phyloP scores from a whole-genome alignment of 805 yeast genomes.

The Candida taoyuanica region DNA sequence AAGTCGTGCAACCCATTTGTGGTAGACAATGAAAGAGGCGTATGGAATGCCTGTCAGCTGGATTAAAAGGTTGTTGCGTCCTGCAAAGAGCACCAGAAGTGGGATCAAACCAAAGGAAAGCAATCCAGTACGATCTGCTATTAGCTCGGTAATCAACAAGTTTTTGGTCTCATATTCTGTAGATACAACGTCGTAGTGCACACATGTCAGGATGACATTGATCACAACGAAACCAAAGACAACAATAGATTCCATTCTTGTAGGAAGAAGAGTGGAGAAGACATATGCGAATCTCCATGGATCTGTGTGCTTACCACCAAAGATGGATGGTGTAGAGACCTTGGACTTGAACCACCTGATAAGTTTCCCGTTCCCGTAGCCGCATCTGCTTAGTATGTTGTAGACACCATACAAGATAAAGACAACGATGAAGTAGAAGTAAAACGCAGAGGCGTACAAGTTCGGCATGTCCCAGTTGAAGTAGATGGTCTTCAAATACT shows the following conservation, averaged over 20 bases:
- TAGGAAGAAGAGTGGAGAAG: constrained; percentile 20
- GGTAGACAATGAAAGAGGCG: constrained; percentile 58
- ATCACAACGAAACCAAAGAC: constrained; percentile 31
- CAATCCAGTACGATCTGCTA: constrained; percentile 25
- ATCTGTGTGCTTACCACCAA: constrained; percentile 16
- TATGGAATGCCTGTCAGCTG: constrained; percentile 60
- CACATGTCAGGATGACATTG: constrained; percentile 13
- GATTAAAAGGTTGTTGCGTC: constrained; percentile 64
- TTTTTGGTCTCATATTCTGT: neutral
- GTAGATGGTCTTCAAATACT: constrained; percentile 6
- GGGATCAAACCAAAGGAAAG: constrained; percentile 42
- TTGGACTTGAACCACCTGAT: constrained; percentile 19
- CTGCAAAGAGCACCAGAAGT: constrained; percentile 54
- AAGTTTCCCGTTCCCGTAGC: constrained; percentile 13
- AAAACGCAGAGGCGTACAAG: constrained; percentile 28
- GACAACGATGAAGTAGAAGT: constrained; percentile 37
- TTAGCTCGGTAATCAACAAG: neutral
- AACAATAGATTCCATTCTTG: constrained; percentile 27
- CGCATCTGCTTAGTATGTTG: constrained; percentile 28
- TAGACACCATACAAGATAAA: constrained; percentile 32
- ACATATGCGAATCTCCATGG: constrained; percentile 1
- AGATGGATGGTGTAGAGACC: constrained; percentile 22
- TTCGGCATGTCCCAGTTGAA: constrained; percentile 21
- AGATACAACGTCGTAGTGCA: constrained; percentile 11
- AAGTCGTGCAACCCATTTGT: constrained; percentile 56